Evolutionary conservation across 208 protist species (phyloP).

Genomic region (Strigomonas culicis): DNA sequence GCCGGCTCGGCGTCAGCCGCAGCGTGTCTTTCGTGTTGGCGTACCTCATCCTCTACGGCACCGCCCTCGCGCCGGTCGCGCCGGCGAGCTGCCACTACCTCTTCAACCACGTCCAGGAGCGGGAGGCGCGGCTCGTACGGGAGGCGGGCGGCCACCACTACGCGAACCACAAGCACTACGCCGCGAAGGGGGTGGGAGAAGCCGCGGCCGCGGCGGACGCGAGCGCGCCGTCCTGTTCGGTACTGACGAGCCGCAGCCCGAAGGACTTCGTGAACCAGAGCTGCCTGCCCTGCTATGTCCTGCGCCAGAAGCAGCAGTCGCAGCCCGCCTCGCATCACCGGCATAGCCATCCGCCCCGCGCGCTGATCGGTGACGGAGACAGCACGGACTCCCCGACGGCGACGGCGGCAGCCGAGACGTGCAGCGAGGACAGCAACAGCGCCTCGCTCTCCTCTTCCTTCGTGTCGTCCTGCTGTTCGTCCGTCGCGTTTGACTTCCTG

Average conservation of each 20-base stretch:
- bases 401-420: too few species aligned
- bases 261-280: slow-evolving; percentile 4
- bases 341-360: too few species aligned
- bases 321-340: too few species aligned
- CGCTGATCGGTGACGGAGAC: too few species aligned
- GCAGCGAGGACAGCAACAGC: too few species aligned
- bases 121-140: slow-evolving; percentile 16
- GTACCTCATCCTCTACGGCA: slow-evolving; percentile 80
- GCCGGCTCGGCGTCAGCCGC: slow-evolving; percentile 78
- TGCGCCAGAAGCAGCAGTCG: not conserved
- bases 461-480: too few species aligned
- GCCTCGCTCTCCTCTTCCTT: too few species aligned
- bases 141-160: slow-evolving; percentile 12
- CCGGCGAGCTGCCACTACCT: slow-evolving; percentile 20
- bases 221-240: too few species aligned
- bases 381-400: not conserved
- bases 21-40: slow-evolving; percentile 73
- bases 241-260: too few species aligned
- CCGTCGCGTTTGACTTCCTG: too few species aligned
- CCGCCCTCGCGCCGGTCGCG: slow-evolving; percentile 16
- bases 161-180: slow-evolving; percentile 1
- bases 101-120: slow-evolving; percentile 19
- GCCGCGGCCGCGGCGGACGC: too few species aligned
- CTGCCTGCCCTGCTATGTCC: not conserved
- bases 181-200: not conserved